Percentiles rank a stretch among this genome's conserved stretches.
These are phyloP conservation scores for Cajanus cajan DNA, from an alignment of 306 rosid genomes.

Conservation along the genomic window DNA sequence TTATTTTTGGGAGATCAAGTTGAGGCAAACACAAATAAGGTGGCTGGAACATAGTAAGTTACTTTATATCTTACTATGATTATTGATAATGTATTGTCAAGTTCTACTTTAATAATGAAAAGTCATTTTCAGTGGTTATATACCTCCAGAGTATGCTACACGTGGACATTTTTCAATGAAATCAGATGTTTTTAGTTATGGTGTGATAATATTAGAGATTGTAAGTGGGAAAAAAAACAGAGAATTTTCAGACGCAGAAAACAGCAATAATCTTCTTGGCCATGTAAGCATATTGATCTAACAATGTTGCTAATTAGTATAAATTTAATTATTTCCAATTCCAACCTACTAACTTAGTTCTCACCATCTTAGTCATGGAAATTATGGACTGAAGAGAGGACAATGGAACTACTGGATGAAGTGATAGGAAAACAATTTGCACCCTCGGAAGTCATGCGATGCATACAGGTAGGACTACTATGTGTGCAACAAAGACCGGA, in stretches of 20 bases:
- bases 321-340: neutral
- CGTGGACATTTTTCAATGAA: neutral
- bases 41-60: slow-evolving; percentile 12
- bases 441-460: neutral
- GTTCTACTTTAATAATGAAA: too few species aligned
- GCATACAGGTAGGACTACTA: slow-evolving; percentile 20
- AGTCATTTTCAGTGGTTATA: neutral
- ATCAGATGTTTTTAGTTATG: neutral
- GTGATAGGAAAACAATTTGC: neutral
- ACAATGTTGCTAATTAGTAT: neutral
- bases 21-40: too few species aligned
- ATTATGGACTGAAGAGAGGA: neutral
- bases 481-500: slow-evolving; percentile 10
- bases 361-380: slow-evolving; percentile 4
- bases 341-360: neutral
- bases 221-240: neutral
- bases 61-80: too few species aligned
- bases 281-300: neutral
- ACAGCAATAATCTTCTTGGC: slow-evolving; percentile 17
- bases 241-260: neutral
- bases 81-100: too few species aligned
- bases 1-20: too few species aligned
- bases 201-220: neutral
- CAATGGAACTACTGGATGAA: neutral
- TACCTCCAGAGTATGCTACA: neutral